Conservation (phyloP, 306 rosid genomes). For the Lotus japonicus region DNA sequence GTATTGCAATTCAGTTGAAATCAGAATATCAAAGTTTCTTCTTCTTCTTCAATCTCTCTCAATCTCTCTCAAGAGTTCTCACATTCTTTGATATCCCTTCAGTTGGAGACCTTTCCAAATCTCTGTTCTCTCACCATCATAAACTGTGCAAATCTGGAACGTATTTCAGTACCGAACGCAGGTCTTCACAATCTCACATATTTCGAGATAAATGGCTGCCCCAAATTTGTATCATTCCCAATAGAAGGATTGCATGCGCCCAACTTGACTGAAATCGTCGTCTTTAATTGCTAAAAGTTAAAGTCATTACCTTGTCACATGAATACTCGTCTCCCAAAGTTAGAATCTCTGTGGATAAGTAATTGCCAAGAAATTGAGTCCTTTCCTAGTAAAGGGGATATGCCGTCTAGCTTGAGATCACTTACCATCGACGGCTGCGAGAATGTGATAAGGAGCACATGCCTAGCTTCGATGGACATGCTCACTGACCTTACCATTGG, state of each 20-base stretch:
- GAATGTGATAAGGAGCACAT: not conserved
- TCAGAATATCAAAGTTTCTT: no score
- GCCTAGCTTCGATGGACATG: not conserved
- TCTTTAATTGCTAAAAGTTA: not conserved
- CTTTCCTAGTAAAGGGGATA: not conserved
- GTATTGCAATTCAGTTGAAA: no score
- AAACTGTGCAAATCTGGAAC: not conserved
- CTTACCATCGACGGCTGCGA: accelerated
- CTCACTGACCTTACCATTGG: not conserved
- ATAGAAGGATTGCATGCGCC: not conserved
- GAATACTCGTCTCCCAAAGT: not conserved
- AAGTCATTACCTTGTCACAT: not conserved
- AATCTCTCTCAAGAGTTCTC: no score
- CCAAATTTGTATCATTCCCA: not conserved
- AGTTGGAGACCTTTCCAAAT: not conserved
- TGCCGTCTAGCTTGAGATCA: not conserved
- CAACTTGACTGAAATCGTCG: not conserved
- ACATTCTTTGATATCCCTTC: no score
- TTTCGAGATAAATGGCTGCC: not conserved
- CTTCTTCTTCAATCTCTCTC: no score
- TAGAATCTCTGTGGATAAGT: accelerated
- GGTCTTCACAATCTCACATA: not conserved
- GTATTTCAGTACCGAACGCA: not conserved
- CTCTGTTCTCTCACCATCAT: accelerated
- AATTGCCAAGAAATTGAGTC: not conserved